A percentile compares a stretch with the other conserved stretches of the same genome.
These are phyloP conservation scores for Pythium phragmiticola DNA, from an alignment of 352 stramenopile genomes.

Conservation along the genomic window DNA sequence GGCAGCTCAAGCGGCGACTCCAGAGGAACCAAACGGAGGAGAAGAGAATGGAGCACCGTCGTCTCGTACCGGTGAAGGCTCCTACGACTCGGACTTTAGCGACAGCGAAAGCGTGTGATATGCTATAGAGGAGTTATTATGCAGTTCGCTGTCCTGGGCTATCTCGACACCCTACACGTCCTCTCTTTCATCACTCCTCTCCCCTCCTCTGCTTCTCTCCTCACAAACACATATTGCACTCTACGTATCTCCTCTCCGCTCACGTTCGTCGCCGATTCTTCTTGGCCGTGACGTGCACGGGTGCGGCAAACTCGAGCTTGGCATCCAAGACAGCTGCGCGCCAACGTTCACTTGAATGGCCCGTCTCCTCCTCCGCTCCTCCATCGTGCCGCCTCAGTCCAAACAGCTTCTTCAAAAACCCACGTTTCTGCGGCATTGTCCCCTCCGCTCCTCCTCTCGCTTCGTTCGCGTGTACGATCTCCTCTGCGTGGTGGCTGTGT, in stretches of 20 bases:
- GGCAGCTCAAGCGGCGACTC: neutral
- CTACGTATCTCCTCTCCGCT: constrained; percentile 16
- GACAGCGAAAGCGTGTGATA: constrained; percentile 14
- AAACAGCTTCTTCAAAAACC: constrained; percentile 40
- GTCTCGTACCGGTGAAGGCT: too few species aligned
- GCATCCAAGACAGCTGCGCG: constrained; percentile 26
- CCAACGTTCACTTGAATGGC: constrained; percentile 16
- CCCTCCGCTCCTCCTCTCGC: neutral
- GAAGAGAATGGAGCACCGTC: too few species aligned
- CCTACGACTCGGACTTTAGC: constrained; percentile 24
- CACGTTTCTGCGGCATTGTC: neutral
- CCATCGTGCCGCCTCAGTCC: constrained; percentile 12
- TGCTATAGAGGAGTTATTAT: neutral
- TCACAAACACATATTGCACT: too few species aligned
- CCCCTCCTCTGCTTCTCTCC: neutral
- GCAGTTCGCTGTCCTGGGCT: too few species aligned
- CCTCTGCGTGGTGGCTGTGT: neutral
- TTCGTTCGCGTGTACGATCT: neutral
- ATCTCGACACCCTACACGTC: too few species aligned
- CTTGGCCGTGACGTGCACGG: constrained; percentile 39
- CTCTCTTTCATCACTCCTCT: neutral
- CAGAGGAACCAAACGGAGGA: neutral
- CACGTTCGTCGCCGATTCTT: constrained; percentile 9
- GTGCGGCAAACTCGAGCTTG: constrained; percentile 56
- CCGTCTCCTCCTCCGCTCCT: neutral